Evolutionary conservation across 768 basidiomycete species (phyloP), one percentile per base, ranked within the genome.

Genomic region (Tylopilus plumbeoviolaceoides): DNA sequence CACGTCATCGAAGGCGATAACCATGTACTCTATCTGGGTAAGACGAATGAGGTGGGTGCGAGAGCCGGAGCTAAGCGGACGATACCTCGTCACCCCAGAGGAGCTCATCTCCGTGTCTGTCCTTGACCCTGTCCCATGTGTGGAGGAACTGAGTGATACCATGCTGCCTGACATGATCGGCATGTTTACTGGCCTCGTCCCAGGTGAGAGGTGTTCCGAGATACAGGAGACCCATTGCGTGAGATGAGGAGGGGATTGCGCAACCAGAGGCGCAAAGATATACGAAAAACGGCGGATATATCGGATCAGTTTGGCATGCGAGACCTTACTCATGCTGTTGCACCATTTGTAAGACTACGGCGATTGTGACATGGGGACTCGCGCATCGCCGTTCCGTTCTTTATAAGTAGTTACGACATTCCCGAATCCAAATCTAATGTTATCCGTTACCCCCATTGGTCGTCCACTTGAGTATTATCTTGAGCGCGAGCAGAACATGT

Each of bases 21-120:
- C 89, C 86, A 98, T 91, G 69, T 98, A 98, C 68, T 99, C 97
- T 59, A 99, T 78, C 95, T 97, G 44, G 18, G 60, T 28, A 25
- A 44, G 40, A 20, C 47, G 49, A 25, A 42, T 63, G 50, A 58
- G 64, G 43, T 30, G 39, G 43, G 30, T 36, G 35, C 14, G 41
- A 41, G 46, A 50, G 55, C 21, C 9, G 20, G 56, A 33, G 41
- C 21, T 27, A 47, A 44, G 41, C 40, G 40, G 23, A 20, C 60
- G 71, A 51, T 69, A 95, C 95, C 87, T 99, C 97, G 65, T 99
- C 97, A 17, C 97, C 97, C 97, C 97, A 99, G 11, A 97, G 79
- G 28, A 99, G 75, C 58, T 92, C 89, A 63, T 98, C 94, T 1
- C 94, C 95, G 20, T 82, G 80, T 58, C 91, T 79, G 65, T 91